Conservation (phyloP, 2,329 filamentous ascomycete species). For the Ceratocystis papillata region DNA sequence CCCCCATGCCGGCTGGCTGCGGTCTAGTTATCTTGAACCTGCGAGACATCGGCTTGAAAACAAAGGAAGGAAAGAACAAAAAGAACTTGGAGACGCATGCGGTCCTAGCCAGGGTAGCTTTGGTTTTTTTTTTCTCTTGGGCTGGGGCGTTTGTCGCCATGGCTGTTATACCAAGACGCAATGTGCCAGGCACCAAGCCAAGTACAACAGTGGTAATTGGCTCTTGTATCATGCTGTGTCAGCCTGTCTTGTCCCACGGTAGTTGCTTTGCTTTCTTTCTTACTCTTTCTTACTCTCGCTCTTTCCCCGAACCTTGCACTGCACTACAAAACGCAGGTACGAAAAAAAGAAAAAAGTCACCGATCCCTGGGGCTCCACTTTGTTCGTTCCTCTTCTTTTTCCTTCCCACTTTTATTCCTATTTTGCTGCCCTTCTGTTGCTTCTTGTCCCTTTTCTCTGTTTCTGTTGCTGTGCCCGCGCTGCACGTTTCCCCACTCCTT, state of each 20-base stretch:
- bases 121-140: neutral
- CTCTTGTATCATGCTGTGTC: neutral
- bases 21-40: neutral
- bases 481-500: neutral
- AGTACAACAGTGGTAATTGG: neutral
- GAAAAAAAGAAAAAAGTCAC: neutral
- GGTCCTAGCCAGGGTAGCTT: neutral
- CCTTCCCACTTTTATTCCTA: no score
- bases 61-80: neutral
- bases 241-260: neutral
- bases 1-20: neutral
- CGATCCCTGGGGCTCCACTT: neutral
- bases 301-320: neutral
- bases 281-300: neutral
- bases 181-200: neutral
- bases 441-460: constrained; percentile 8
- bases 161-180: neutral
- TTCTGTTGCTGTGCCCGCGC: constrained; percentile 7
- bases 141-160: neutral
- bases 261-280: neutral
- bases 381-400: neutral
- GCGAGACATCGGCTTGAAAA: neutral
- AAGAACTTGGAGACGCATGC: neutral
- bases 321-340: neutral
- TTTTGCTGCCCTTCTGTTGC: neutral